Conservation (phyloP, 2,329 filamentous ascomycete genomes). For the Nigrospora sphaerica region DNA sequence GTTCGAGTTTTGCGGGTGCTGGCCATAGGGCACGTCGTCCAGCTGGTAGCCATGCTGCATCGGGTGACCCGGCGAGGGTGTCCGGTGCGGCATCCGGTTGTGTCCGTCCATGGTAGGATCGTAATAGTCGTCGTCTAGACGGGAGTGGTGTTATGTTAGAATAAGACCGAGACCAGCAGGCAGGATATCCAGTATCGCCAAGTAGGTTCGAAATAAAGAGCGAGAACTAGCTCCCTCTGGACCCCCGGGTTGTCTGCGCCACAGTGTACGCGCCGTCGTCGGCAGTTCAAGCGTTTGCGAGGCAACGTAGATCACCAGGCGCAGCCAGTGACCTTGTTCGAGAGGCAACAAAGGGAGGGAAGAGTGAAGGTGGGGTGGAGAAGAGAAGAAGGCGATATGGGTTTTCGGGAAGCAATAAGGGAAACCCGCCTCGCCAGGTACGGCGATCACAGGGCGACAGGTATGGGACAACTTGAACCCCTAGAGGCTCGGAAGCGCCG, state of each 20-base stretch:
- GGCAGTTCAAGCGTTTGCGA: background rate
- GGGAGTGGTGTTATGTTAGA: background rate
- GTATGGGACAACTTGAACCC: no score
- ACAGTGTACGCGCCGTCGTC: background rate
- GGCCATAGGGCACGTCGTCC: constrained; percentile 66
- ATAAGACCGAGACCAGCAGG: background rate
- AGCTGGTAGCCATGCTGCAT: constrained; percentile 72
- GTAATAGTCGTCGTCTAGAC: constrained; percentile 52
- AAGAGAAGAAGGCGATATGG: background rate
- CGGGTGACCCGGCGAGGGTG: constrained; percentile 72
- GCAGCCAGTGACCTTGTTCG: background rate
- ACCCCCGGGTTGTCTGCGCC: background rate
- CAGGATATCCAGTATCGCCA: background rate
- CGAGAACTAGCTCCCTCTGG: background rate
- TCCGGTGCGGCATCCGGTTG: constrained; percentile 40
- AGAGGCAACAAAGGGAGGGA: background rate
- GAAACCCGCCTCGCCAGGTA: no score
- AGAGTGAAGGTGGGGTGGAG: background rate
- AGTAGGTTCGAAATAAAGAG: background rate
- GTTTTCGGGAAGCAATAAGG: background rate
- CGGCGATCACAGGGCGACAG: no score
- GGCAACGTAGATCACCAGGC: background rate
- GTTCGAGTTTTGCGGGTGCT: constrained; percentile 24
- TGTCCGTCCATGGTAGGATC: constrained; percentile 50
- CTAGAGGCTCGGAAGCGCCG: no score